Conservation (phyloP, 2,329 filamentous ascomycete genomes). For the Penicillium glabrum region DNA sequence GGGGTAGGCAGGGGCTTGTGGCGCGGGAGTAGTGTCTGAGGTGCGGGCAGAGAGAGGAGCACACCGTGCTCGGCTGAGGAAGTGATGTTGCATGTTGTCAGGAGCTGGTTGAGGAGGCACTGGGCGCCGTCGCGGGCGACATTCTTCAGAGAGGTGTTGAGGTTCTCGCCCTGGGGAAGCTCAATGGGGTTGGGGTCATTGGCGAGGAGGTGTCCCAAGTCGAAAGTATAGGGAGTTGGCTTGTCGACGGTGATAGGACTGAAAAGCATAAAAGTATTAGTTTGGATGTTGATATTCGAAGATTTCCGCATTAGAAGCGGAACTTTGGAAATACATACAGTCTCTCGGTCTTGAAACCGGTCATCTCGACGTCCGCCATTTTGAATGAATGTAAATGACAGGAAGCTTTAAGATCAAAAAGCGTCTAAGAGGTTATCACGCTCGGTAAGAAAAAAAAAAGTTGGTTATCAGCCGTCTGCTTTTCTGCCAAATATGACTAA, state of each 20-base stretch:
- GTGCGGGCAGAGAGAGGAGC: slow-evolving; percentile 72
- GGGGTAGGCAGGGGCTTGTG: slow-evolving; percentile 86
- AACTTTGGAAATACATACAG: slow-evolving; percentile 30
- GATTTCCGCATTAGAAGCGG: not conserved
- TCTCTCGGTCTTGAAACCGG: slow-evolving; percentile 36
- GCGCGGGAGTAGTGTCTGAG: slow-evolving; percentile 72
- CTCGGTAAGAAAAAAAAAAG: slow-evolving; percentile 33
- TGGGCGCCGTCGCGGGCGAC: slow-evolving; percentile 88
- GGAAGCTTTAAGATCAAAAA: slow-evolving; percentile 3
- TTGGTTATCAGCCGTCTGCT: slow-evolving; percentile 30
- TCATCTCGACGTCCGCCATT: slow-evolving; percentile 32
- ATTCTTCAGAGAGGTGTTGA: slow-evolving; percentile 68
- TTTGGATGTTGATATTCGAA: slow-evolving; percentile 11
- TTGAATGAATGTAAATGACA: not conserved
- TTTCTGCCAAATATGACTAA: slow-evolving; percentile 21
- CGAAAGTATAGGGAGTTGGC: slow-evolving; percentile 87
- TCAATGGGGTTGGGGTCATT: slow-evolving; percentile 82
- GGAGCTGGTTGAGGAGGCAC: slow-evolving; percentile 88
- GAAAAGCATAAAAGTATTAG: slow-evolving; percentile 13
- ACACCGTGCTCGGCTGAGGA: slow-evolving; percentile 66
- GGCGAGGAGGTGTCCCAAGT: slow-evolving; percentile 82
- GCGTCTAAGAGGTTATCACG: slow-evolving; percentile 4
- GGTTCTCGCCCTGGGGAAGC: slow-evolving; percentile 47
- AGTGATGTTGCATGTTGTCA: slow-evolving; percentile 79
- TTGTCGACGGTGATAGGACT: slow-evolving; percentile 69